phyloP scores from a whole-genome alignment of 805 yeast genomes.

The Ogataea ganodermae region DNA sequence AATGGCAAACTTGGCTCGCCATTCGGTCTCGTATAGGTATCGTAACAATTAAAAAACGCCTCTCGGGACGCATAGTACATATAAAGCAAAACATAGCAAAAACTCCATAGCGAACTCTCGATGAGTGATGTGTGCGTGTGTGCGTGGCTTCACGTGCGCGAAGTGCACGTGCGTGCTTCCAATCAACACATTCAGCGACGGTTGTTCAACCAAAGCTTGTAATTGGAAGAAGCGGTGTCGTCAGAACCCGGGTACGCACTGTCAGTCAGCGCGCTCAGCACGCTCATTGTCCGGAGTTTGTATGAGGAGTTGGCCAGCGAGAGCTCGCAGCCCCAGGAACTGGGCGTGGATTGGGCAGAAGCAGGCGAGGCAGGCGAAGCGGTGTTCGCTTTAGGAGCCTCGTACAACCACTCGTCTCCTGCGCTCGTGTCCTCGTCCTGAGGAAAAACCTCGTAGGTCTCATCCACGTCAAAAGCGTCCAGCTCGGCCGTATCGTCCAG shows the following conservation, averaged over 20 bases:
- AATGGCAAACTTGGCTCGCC: too few species aligned
- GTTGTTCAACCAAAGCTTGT: constrained; percentile 17
- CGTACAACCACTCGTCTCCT: constrained; percentile 18
- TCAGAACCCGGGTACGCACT: background rate
- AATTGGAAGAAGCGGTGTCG: constrained; percentile 19
- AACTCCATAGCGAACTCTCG: background rate
- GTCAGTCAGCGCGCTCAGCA: constrained; percentile 4
- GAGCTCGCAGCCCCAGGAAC: constrained; percentile 19
- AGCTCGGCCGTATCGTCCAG: constrained; percentile 19
- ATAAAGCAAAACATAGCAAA: background rate
- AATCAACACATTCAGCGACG: too few species aligned
- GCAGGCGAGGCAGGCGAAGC: too few species aligned
- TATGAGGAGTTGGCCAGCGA: constrained; percentile 13
- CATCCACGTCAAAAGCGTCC: constrained; percentile 18
- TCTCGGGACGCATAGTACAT: constrained; percentile 1
- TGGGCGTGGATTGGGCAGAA: background rate
- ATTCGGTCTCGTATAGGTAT: too few species aligned
- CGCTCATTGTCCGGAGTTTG: constrained; percentile 4
- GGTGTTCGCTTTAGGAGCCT: constrained; percentile 14
- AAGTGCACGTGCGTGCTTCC: too few species aligned
- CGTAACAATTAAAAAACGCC: background rate
- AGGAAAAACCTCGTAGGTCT: constrained; percentile 18
- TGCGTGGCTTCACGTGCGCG: background rate
- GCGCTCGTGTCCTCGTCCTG: constrained; percentile 2
- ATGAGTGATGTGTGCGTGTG: background rate